phyloP scores from a whole-genome alignment of 2,329 filamentous ascomycete species.

The Lachnum nothofagi region DNA sequence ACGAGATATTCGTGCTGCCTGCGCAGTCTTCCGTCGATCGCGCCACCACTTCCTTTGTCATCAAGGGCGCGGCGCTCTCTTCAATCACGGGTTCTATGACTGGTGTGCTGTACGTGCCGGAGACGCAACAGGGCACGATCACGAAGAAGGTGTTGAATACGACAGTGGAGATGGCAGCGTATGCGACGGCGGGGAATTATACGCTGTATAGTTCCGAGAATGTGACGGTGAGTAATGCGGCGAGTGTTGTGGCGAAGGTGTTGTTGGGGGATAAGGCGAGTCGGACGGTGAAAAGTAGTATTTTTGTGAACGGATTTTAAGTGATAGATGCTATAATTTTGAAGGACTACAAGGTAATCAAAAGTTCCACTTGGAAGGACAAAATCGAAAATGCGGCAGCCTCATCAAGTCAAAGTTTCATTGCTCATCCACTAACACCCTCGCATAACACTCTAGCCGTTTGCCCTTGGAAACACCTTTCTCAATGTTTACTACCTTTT shows the following conservation, averaged over 20 bases:
- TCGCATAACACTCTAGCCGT: too few species aligned
- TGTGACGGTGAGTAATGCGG: conserved; percentile 2
- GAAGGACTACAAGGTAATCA: too few species aligned
- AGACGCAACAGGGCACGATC: conserved; percentile 4
- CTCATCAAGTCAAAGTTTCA: too few species aligned
- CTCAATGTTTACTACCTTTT: too few species aligned
- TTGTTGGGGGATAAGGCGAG: conserved; percentile 9
- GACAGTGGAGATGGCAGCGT: conserved; percentile 3
- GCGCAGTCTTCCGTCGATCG: conserved; percentile 6
- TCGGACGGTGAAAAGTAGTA: conserved; percentile 11
- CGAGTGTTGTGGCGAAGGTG: conserved; percentile 12
- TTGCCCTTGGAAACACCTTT: too few species aligned
- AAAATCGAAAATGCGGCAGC: background rate
- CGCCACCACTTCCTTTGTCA: conserved; percentile 1
- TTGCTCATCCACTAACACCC: too few species aligned
- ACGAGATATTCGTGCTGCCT: conserved; percentile 15
- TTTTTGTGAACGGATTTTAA: background rate
- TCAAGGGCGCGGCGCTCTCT: conserved; percentile 12
- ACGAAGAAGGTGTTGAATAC: conserved; percentile 4
- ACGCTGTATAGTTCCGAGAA: conserved; percentile 6
- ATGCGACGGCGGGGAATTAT: conserved; percentile 10
- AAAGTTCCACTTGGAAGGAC: too few species aligned
- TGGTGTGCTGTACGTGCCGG: conserved; percentile 13
- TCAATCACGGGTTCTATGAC: conserved; percentile 5
- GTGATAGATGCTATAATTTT: background rate